A percentile compares a stretch with the other conserved stretches of the same genome.
Conservation (phyloP, 306 rosid genomes). For the Vigna unguiculata region DNA sequence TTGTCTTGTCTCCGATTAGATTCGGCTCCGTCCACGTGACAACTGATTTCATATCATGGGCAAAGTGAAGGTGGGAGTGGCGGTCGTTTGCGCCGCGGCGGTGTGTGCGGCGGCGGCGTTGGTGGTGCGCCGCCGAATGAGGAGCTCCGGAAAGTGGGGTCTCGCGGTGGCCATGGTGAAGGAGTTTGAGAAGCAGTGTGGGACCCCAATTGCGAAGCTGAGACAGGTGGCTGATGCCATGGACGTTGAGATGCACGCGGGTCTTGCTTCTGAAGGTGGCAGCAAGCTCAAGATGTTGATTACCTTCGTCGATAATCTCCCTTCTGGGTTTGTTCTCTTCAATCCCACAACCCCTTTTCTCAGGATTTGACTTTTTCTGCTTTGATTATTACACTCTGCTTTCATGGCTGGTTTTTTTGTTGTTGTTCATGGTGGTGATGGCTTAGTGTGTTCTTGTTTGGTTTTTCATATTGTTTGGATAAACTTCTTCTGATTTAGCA, state of each 20-base stretch:
- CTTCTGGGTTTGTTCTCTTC: conserved; percentile 70
- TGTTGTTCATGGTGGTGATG: neutral
- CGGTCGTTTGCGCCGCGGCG: conserved; percentile 76
- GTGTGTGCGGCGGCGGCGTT: conserved; percentile 72
- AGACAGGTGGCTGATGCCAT: conserved; percentile 84
- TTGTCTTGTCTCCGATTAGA: conserved; percentile 12
- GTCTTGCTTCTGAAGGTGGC: conserved; percentile 95
- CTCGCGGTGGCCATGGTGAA: conserved; percentile 59
- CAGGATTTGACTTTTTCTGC: neutral
- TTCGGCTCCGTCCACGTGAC: conserved; percentile 14
- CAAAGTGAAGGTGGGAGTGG: conserved; percentile 70
- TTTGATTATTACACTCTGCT: neutral
- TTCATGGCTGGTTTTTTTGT: neutral
- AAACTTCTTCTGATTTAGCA: neutral
- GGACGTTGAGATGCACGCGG: conserved; percentile 96
- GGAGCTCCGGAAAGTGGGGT: conserved; percentile 66
- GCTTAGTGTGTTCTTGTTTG: neutral
- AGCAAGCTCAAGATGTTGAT: conserved; percentile 98
- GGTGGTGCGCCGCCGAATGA: conserved; percentile 61
- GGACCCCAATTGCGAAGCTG: conserved; percentile 73
- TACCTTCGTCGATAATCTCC: conserved; percentile 89
- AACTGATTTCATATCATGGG: conserved; percentile 52
- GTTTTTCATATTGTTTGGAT: neutral
- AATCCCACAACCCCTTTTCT: conserved; percentile 9
- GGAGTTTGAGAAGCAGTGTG: conserved; percentile 75